Evolutionary conservation across 2,329 filamentous ascomycete genomes (phyloP).

Genomic region (Fusarium ramigenum): DNA sequence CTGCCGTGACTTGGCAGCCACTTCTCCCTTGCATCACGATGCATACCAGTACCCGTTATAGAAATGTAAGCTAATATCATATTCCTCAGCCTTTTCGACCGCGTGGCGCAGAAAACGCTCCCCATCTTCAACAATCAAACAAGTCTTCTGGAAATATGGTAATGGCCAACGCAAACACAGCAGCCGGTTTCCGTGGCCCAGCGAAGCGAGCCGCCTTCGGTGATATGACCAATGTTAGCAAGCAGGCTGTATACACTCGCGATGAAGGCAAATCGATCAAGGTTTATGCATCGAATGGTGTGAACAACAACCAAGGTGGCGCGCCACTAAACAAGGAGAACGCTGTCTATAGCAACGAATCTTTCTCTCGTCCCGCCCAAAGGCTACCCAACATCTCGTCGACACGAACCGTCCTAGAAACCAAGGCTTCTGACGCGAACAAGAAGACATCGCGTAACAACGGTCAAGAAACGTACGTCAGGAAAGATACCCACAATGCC

Average conservation of each 20-base stretch:
- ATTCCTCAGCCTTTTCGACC: slow-evolving; percentile 51
- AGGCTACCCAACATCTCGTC: slow-evolving; percentile 35
- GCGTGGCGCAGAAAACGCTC: slow-evolving; percentile 60
- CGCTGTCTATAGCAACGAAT: slow-evolving; percentile 46
- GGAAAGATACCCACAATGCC: slow-evolving; percentile 30
- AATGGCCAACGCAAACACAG: slow-evolving; percentile 42
- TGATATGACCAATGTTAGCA: slow-evolving; percentile 79
- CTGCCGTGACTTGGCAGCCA: background rate
- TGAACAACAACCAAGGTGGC: slow-evolving; percentile 40
- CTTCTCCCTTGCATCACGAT: slow-evolving; percentile 31
- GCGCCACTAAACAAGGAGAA: slow-evolving; percentile 58
- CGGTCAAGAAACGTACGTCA: slow-evolving; percentile 32
- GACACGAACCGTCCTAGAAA: slow-evolving; percentile 39
- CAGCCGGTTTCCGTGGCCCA: slow-evolving; percentile 51
- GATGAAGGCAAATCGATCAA: slow-evolving; percentile 52
- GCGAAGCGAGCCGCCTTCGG: slow-evolving; percentile 83
- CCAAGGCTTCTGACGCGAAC: slow-evolving; percentile 37
- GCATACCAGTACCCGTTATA: slow-evolving; percentile 3
- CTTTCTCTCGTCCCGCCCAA: slow-evolving; percentile 52
- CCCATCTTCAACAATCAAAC: slow-evolving; percentile 76
- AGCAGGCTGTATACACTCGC: slow-evolving; percentile 45
- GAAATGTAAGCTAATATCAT: slow-evolving; percentile 26
- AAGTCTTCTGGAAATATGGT: slow-evolving; percentile 77
- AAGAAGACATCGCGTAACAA: slow-evolving; percentile 36
- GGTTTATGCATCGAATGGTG: slow-evolving; percentile 35